Base-by-base conservation (phyloP, 202 grass and related monocot genomes). In the Schoenoplectus tabernaemontani region DNA sequence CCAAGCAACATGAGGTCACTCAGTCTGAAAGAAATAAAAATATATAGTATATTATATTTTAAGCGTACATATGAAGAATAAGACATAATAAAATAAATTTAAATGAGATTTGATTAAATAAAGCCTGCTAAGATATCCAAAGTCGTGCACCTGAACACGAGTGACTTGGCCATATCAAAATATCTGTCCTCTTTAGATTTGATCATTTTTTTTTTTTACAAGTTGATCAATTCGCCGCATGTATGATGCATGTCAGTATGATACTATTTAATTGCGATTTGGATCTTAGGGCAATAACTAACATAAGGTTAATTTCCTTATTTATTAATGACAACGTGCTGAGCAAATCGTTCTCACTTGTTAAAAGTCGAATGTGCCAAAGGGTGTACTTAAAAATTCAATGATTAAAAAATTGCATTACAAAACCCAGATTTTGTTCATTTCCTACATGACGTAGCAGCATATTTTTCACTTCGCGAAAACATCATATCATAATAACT, bases 251-350 rank as follows among this genome's bases (percentile, higher is more conserved):
- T 79, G 7, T 62, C 1, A 38, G 57, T 57, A 80, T n/a, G n/a
- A n/a, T n/a, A 47, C 7, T 46, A 33, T 44, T 5, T 43, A 33
- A 62, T 42, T 47, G 39, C 32, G 43, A 64, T 64, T 48, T 64
- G 77, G 59, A 51, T 80, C 13, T 42, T 64, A 80, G 23, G 26
- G 77, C 53, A 34, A 59, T 62, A 80, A 62, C 15, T 28, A 64
- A 23, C 16, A 26, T 32, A 80, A 47, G 8, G 50, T 80, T 46
- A 48, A 10, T 16, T 79, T 50, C 4, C 4, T 80, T 5, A 30
- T n/a, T 72, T 53, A 34, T 53, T 74, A 53, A 74, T 74, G 26
- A 51, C 11, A 73, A 34, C 24, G 69, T 73, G 69, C 24, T 48
- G 6, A 51, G 5, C 22, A 33, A 51, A 33, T 13, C 69, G 24